phyloP scores from a whole-genome alignment of 2,329 filamentous ascomycete species.

The Cercospora janseana region DNA sequence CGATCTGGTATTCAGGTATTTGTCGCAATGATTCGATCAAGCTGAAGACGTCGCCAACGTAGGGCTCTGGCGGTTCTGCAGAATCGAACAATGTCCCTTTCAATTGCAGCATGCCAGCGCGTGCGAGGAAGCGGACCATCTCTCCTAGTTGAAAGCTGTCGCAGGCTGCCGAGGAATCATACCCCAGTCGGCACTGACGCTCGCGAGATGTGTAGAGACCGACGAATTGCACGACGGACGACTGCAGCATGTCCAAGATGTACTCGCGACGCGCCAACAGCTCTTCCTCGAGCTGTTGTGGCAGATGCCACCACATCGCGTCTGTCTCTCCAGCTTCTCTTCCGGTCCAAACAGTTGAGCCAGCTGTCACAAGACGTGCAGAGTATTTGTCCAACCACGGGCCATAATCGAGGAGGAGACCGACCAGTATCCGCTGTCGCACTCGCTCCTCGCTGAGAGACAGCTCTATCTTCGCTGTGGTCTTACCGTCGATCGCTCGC shows the following conservation, averaged over 20 bases:
- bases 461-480: constrained; percentile 41
- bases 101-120: constrained; percentile 60
- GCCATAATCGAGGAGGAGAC: constrained; percentile 63
- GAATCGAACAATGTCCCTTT: constrained; percentile 43
- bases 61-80: constrained; percentile 48
- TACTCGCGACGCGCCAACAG: constrained; percentile 64
- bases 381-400: constrained; percentile 61
- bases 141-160: constrained; percentile 78
- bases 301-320: constrained; percentile 71
- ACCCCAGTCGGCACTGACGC: constrained; percentile 69
- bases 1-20: constrained; percentile 70
- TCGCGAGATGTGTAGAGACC: constrained; percentile 65
- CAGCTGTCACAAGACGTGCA: constrained; percentile 60
- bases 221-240: constrained; percentile 67
- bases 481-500: constrained; percentile 45
- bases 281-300: constrained; percentile 68
- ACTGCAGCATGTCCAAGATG: constrained; percentile 67
- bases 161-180: constrained; percentile 69
- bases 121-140: constrained; percentile 68
- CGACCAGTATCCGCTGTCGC: constrained; percentile 67
- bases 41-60: constrained; percentile 60
- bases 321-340: constrained; percentile 41
- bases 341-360: constrained; percentile 60
- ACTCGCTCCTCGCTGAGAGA: constrained; percentile 60
- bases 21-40: constrained; percentile 63